A percentile compares a stretch with the other conserved stretches of the same genome.
Conservation (phyloP, 345 rosid species). For the Populus simonii region DNA sequence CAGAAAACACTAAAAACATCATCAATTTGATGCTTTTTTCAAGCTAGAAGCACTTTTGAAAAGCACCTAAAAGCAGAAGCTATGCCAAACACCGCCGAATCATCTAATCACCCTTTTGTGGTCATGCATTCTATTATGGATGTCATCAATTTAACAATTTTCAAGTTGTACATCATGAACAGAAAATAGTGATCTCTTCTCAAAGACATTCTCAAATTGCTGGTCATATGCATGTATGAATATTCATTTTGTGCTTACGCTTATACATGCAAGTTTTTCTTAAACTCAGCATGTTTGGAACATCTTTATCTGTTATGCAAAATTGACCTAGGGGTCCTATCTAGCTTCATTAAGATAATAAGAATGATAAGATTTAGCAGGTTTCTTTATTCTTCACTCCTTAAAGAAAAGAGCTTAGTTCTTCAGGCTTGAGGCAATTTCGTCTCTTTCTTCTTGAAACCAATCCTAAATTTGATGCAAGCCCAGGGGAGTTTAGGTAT, state of each 20-base stretch:
- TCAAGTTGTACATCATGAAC: not conserved
- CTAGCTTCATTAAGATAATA: too few relatives aligned
- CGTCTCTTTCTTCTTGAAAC: not conserved
- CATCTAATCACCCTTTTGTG: too few relatives aligned
- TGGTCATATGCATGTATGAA: not conserved
- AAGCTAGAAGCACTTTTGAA: too few relatives aligned
- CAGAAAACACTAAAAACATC: too few relatives aligned
- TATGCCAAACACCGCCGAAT: too few relatives aligned
- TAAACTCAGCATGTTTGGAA: not conserved
- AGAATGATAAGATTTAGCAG: too few relatives aligned
- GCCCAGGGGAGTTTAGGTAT: not conserved
- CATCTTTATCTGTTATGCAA: not conserved
- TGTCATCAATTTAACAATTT: slow-evolving; percentile 1
- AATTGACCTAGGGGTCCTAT: not conserved
- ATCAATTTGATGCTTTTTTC: too few relatives aligned
- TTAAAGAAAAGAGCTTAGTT: not conserved
- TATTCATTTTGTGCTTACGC: not conserved
- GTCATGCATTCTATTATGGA: not conserved
- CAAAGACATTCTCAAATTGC: not conserved
- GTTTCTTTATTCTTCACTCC: not conserved
- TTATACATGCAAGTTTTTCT: not conserved
- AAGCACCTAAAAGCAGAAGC: too few relatives aligned
- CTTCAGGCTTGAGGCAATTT: not conserved
- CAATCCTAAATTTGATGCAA: not conserved
- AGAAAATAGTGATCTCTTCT: not conserved